These are phyloP conservation scores for Venturia aucupariae DNA, from an alignment of 2,329 filamentous ascomycete species.

Conservation along the genomic window DNA sequence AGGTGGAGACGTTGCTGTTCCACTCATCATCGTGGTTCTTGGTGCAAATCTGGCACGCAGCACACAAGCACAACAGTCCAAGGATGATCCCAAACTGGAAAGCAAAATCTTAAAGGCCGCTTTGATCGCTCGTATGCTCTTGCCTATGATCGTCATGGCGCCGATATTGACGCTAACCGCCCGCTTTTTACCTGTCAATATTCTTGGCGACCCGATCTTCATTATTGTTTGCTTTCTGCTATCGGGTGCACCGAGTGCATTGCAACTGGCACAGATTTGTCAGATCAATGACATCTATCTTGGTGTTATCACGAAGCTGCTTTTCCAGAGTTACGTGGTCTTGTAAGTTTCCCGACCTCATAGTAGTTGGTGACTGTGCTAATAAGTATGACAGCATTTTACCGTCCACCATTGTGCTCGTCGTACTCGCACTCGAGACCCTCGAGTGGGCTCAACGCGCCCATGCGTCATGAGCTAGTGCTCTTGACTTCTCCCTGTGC, in stretches of 20 bases:
- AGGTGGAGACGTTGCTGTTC: conserved; percentile 84
- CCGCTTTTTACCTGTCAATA: conserved; percentile 86
- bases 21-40: conserved; percentile 87
- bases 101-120: conserved; percentile 78
- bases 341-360: conserved; percentile 51
- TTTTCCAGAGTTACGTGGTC: conserved; percentile 95
- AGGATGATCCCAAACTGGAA: conserved; percentile 59
- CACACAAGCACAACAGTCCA: conserved; percentile 59
- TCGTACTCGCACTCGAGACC: conserved; percentile 85
- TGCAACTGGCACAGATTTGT: conserved; percentile 95
- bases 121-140: conserved; percentile 79
- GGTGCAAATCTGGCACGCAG: conserved; percentile 91
- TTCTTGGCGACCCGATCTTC: conserved; percentile 95
- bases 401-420: conserved; percentile 80
- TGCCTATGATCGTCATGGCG: conserved; percentile 87
- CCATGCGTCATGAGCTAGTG: not conserved
- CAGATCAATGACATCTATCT: conserved; percentile 97
- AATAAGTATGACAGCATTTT: conserved; percentile 59
- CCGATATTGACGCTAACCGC: conserved; percentile 78
- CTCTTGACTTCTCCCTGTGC: not conserved
- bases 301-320: conserved; percentile 80
- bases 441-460: conserved; percentile 65
- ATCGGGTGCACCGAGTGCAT: conserved; percentile 81
- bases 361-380: not conserved
- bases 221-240: conserved; percentile 96